These are phyloP conservation scores for Macrocystidia cucumis DNA, from an alignment of 1,284 basidiomycete genomes.

Conservation along the genomic window DNA sequence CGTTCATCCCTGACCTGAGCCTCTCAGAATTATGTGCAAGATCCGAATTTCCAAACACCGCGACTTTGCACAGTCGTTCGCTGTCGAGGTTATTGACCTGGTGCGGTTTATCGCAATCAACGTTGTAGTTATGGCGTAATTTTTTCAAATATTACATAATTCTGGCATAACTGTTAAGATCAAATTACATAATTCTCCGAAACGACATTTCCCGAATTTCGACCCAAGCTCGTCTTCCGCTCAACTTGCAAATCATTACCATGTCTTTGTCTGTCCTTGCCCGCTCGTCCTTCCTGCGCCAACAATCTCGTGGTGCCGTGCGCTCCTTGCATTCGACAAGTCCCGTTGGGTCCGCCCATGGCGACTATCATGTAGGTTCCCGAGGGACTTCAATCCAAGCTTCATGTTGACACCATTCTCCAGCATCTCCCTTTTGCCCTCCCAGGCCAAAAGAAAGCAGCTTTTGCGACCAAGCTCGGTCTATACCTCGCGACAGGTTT, in stretches of 20 bases:
- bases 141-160: too few relatives aligned
- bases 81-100: too few relatives aligned
- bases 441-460: constrained; percentile 43
- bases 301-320: constrained; percentile 20
- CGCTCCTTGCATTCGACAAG: constrained; percentile 29
- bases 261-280: constrained; percentile 22
- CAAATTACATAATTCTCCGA: too few relatives aligned
- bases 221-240: too few relatives aligned
- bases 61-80: constrained; percentile 3
- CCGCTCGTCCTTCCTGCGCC: constrained; percentile 33
- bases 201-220: too few relatives aligned
- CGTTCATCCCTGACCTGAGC: too few relatives aligned
- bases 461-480: constrained; percentile 52
- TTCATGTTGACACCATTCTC: not conserved
- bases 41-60: not conserved
- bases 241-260: too few relatives aligned
- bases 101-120: too few relatives aligned
- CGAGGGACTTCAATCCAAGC: not conserved
- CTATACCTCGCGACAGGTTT: constrained; percentile 53
- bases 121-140: too few relatives aligned
- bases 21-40: not conserved
- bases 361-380: constrained; percentile 53
- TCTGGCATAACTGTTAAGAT: too few relatives aligned
- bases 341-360: constrained; percentile 33
- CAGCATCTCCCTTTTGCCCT: constrained; percentile 69